phyloP scores from a whole-genome alignment of 2,329 filamentous ascomycete genomes.

The Fusarium sp. region DNA sequence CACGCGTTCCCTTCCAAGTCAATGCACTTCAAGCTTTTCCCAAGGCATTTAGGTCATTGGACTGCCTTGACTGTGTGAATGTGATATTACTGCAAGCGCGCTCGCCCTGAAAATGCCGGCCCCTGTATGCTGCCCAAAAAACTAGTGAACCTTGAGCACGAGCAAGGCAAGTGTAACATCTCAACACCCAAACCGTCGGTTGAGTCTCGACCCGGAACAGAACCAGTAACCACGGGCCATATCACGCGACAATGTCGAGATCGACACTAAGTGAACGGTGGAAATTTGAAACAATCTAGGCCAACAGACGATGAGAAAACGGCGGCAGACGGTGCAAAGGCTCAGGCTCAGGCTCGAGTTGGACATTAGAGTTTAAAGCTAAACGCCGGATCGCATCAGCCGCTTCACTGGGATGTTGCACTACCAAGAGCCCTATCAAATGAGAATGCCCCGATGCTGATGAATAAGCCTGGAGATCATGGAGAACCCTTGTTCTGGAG shows the following conservation, averaged over 20 bases:
- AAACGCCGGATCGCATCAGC: not conserved
- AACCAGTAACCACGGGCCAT: not conserved
- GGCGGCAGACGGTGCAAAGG: not conserved
- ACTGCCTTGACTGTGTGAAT: not conserved
- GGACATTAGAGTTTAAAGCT: slow-evolving; percentile 5
- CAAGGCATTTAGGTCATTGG: not conserved
- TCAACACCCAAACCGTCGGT: not conserved
- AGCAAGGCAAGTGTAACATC: not conserved
- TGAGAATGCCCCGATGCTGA: not conserved
- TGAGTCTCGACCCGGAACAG: not conserved
- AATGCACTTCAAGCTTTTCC: not conserved
- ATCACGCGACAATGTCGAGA: not conserved
- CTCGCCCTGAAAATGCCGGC: not conserved
- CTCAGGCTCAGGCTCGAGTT: not conserved
- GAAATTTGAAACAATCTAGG: not conserved
- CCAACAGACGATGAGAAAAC: not conserved
- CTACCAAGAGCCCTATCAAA: not conserved
- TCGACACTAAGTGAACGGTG: not conserved
- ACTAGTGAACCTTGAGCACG: not conserved
- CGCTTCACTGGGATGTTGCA: not conserved
- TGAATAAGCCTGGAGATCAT: not conserved
- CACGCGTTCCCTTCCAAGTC: not conserved
- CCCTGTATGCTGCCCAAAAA: not conserved
- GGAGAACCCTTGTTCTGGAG: not conserved
- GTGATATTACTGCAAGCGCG: not conserved